phyloP scores from a whole-genome alignment of 164 flowering plant species.

The Nymphaea colorata region DNA sequence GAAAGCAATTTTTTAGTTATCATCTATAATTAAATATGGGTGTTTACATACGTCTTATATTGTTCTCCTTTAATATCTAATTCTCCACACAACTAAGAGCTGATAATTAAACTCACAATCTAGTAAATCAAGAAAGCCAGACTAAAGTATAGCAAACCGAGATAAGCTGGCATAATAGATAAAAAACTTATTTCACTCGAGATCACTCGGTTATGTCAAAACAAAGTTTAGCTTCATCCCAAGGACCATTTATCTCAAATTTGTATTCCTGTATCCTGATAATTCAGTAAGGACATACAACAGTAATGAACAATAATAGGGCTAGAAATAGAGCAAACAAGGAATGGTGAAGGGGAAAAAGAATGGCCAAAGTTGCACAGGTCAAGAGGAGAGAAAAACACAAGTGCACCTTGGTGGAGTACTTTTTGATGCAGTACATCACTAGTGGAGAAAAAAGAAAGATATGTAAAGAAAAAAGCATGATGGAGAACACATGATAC shows the following conservation, averaged over 20 bases:
- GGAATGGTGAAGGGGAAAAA: slow-evolving; percentile 38
- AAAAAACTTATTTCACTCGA: no score
- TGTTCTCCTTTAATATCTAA: no score
- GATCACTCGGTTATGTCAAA: slow-evolving; percentile 72
- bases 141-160: no score
- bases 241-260: slow-evolving; percentile 98
- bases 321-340: slow-evolving; percentile 44
- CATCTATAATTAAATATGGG: no score
- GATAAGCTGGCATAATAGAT: not conserved
- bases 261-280: slow-evolving; percentile 80
- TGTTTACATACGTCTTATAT: no score
- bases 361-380: slow-evolving; percentile 37
- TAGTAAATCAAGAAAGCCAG: no score
- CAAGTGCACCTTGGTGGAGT: slow-evolving; percentile 57
- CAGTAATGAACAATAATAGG: slow-evolving; percentile 50
- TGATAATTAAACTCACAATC: no score
- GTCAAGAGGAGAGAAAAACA: slow-evolving; percentile 56
- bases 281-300: slow-evolving; percentile 92
- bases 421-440: slow-evolving; percentile 64
- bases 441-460: slow-evolving; percentile 90
- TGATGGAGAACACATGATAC: slow-evolving; percentile 69
- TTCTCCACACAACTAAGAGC: no score
- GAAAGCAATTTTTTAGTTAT: no score
- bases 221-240: slow-evolving; percentile 99
- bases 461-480: slow-evolving; percentile 34